phyloP scores from a whole-genome alignment of 768 basidiomycete species.

The Galerina marginata region DNA sequence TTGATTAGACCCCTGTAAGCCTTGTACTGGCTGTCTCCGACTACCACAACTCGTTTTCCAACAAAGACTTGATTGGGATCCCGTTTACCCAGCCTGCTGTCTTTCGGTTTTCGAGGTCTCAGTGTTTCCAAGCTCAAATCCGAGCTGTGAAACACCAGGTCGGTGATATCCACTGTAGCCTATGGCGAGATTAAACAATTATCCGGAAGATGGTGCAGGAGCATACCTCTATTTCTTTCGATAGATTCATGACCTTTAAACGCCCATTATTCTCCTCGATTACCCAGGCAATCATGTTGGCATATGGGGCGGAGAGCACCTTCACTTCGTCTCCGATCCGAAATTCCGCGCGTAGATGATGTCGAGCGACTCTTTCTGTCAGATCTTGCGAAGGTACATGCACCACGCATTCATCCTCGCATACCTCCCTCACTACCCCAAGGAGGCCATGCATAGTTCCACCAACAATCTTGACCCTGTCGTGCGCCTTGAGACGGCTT shows the following conservation, averaged over 20 bases:
- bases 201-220: neutral
- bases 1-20: slow-evolving; percentile 1
- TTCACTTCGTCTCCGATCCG: slow-evolving; percentile 2
- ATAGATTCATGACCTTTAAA: neutral
- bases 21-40: neutral
- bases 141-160: neutral
- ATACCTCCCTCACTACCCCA: neutral
- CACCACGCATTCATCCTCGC: neutral
- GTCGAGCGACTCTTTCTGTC: neutral
- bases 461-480: slow-evolving; percentile 1
- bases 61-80: slow-evolving; percentile 1
- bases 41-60: slow-evolving; percentile 1
- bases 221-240: neutral
- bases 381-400: neutral
- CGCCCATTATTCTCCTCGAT: neutral
- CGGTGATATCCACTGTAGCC: neutral
- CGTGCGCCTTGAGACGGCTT: neutral
- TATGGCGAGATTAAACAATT: neutral
- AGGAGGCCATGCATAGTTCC: slow-evolving; percentile 3
- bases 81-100: neutral
- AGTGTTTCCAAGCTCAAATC: neutral
- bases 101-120: neutral
- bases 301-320: neutral
- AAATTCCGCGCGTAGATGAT: neutral
- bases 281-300: neutral